Evolutionary conservation across 1,139 yeast genomes (phyloP).

Genomic region (Lodderomyces orthopsilosis): DNA sequence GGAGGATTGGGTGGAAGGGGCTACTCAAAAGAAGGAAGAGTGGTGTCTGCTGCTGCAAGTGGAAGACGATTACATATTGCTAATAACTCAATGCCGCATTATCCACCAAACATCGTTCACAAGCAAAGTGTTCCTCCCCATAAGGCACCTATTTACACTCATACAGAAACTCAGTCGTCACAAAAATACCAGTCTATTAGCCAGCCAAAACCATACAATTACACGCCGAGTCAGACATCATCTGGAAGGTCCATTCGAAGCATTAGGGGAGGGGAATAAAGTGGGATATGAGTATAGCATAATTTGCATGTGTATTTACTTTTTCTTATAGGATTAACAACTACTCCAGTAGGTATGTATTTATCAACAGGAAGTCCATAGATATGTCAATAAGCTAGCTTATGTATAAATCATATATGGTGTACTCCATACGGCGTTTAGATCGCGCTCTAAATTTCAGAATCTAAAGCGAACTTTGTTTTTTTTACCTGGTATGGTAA

Average conservation of each 20-base stretch:
- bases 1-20: constrained; percentile 69
- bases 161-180: neutral
- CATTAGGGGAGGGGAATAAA: neutral
- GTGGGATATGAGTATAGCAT: neutral
- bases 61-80: constrained; percentile 29
- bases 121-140: neutral
- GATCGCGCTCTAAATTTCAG: too few species aligned
- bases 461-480: too few species aligned
- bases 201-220: neutral
- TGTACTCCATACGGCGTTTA: too few species aligned
- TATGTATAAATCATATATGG: too few species aligned
- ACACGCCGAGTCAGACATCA: neutral
- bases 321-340: too few species aligned
- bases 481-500: too few species aligned
- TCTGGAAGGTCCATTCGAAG: constrained; percentile 1
- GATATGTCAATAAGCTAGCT: too few species aligned
- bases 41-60: constrained; percentile 54
- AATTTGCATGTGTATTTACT: too few species aligned
- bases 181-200: neutral
- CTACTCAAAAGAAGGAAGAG: constrained; percentile 37
- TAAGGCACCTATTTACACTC: neutral
- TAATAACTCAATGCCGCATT: constrained; percentile 11
- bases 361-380: too few species aligned
- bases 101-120: neutral
- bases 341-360: too few species aligned